phyloP scores from a whole-genome alignment of 495 filamentous ascomycete species.

The Melanomma pulvis-pyrius region DNA sequence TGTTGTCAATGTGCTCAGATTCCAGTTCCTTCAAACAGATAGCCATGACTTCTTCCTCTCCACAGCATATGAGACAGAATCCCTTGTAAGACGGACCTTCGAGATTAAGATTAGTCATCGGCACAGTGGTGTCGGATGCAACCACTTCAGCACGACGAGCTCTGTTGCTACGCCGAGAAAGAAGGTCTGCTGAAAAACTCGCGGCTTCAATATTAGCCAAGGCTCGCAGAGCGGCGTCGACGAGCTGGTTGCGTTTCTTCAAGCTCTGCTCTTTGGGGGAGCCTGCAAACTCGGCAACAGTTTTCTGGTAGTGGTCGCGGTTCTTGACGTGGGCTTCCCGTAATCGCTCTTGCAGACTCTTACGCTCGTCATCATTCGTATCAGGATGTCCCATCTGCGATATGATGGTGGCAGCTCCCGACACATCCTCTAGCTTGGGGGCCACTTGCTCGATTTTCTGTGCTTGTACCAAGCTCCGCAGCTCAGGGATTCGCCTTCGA shows the following conservation, averaged over 20 bases:
- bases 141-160: slow-evolving; percentile 39
- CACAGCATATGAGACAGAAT: slow-evolving; percentile 46
- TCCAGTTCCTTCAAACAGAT: slow-evolving; percentile 45
- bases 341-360: slow-evolving; percentile 14
- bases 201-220: slow-evolving; percentile 35
- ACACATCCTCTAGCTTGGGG: slow-evolving; percentile 29
- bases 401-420: slow-evolving; percentile 31
- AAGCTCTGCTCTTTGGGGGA: slow-evolving; percentile 24
- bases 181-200: slow-evolving; percentile 37
- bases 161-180: slow-evolving; percentile 41
- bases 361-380: neutral
- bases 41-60: slow-evolving; percentile 43
- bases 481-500: slow-evolving; percentile 21
- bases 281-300: neutral
- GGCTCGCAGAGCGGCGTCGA: slow-evolving; percentile 38
- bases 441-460: slow-evolving; percentile 25
- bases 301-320: slow-evolving; percentile 14
- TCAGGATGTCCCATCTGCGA: slow-evolving; percentile 7
- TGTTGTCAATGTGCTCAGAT: slow-evolving; percentile 21
- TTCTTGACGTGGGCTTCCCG: slow-evolving; percentile 26
- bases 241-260: slow-evolving; percentile 32
- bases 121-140: slow-evolving; percentile 31
- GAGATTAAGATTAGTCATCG: slow-evolving; percentile 25
- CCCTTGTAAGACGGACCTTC: slow-evolving; percentile 37
- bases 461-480: slow-evolving; percentile 15